Evolutionary conservation across 345 rosid genomes (phyloP).

Genomic region (Syzygium aqueum): DNA sequence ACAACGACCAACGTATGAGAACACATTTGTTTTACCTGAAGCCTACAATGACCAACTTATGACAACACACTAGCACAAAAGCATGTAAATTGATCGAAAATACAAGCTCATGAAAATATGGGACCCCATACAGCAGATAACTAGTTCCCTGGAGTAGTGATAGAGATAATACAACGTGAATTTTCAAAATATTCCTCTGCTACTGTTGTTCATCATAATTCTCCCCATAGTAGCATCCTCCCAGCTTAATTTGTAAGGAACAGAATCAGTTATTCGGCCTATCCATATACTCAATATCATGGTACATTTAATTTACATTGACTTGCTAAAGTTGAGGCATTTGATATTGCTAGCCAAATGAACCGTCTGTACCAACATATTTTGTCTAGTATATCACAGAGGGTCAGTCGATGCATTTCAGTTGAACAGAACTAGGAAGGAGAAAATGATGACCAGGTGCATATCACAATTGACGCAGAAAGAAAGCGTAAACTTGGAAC

Average conservation of each 20-base stretch:
- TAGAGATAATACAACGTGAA: neutral
- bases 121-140: neutral
- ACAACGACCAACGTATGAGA: too few species aligned
- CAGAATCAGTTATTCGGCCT: neutral
- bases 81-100: neutral
- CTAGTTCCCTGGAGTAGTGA: neutral
- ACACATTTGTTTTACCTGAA: too few species aligned
- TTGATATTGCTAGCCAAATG: neutral
- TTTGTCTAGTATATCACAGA: neutral
- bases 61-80: neutral
- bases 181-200: neutral
- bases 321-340: neutral
- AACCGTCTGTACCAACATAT: neutral
- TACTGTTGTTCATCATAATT: neutral
- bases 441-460: neutral
- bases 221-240: neutral
- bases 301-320: neutral
- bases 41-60: neutral
- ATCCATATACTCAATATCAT: neutral
- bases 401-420: neutral
- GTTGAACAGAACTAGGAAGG: neutral
- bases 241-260: neutral
- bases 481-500: too few species aligned
- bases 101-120: neutral
- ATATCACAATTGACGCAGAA: neutral